Evolutionary conservation across 129 eudicot species (phyloP).

Genomic region (Tagetes erecta): DNA sequence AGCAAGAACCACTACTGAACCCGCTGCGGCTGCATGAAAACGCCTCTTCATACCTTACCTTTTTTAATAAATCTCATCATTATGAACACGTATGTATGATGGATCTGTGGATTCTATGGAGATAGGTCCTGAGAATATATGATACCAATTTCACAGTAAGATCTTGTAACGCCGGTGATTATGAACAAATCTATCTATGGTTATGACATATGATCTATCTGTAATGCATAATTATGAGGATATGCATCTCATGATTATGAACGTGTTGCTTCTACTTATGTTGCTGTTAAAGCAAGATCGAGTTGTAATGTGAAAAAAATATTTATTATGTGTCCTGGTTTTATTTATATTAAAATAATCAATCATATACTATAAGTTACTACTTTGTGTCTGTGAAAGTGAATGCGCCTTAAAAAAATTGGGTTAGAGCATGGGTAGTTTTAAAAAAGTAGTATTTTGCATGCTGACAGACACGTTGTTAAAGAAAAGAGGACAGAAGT

Average conservation of each 20-base stretch:
- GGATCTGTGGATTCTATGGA: constrained; percentile 18
- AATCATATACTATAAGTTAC: too few relatives aligned
- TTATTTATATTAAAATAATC: too few relatives aligned
- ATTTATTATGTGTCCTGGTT: too few relatives aligned
- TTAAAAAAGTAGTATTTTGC: background rate
- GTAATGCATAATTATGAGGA: too few relatives aligned
- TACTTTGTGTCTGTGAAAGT: too few relatives aligned
- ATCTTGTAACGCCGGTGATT: constrained; percentile 1
- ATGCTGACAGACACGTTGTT: background rate
- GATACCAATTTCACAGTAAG: background rate
- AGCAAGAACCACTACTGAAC: constrained; percentile 28
- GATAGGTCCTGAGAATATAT: constrained; percentile 18
- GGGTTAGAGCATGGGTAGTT: background rate
- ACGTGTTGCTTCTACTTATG: too few relatives aligned
- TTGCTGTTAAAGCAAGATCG: background rate
- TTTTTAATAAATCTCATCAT: constrained; percentile 3
- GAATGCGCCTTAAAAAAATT: too few relatives aligned
- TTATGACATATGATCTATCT: too few relatives aligned
- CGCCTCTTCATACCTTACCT: background rate
- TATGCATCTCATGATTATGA: too few relatives aligned
- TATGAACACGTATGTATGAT: background rate
- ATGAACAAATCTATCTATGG: background rate
- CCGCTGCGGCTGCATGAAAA: constrained; percentile 19
- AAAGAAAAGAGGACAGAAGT: background rate
- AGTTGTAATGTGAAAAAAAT: too few relatives aligned